A percentile compares a stretch with the other conserved stretches of the same genome.
Evolutionary conservation across 305 asterid species (phyloP).

Genomic region (Fraxinus angustifolia): DNA sequence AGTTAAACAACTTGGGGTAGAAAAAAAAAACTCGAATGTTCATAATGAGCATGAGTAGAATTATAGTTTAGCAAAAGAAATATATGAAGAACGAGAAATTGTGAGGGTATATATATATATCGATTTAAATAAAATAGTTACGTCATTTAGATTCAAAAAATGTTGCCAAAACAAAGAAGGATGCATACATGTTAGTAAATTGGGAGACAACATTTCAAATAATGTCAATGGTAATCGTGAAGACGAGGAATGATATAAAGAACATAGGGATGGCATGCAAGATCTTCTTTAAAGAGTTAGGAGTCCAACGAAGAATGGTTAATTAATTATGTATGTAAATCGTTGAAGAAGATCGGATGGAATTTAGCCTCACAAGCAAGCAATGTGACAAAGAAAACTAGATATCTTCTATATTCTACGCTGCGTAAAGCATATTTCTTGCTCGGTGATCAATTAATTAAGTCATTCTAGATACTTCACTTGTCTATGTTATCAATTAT

Average conservation of each 20-base stretch:
- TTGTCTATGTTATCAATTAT: not conserved
- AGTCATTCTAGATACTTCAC: not conserved
- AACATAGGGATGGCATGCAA: too few relatives aligned
- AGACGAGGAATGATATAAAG: not conserved
- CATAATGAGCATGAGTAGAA: not conserved
- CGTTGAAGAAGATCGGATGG: not conserved
- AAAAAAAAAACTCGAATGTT: not conserved
- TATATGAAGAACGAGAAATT: not conserved
- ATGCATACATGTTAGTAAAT: not conserved
- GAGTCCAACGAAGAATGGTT: not conserved
- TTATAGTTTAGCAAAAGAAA: not conserved
- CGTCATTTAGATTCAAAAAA: not conserved
- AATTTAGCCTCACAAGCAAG: not conserved
- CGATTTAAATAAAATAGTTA: not conserved
- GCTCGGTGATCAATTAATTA: not conserved
- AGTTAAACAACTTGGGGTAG: constrained; percentile 24
- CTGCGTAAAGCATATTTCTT: not conserved
- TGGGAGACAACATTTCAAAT: not conserved
- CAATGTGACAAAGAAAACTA: not conserved
- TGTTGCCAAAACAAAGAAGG: not conserved
- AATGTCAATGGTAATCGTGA: not conserved
- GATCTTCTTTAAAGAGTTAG: not conserved
- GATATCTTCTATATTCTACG: not conserved
- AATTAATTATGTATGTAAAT: not conserved
- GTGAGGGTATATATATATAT: not conserved